phyloP scores from a whole-genome alignment of 202 grass and related monocot genomes.

The Zoysia matrella region DNA sequence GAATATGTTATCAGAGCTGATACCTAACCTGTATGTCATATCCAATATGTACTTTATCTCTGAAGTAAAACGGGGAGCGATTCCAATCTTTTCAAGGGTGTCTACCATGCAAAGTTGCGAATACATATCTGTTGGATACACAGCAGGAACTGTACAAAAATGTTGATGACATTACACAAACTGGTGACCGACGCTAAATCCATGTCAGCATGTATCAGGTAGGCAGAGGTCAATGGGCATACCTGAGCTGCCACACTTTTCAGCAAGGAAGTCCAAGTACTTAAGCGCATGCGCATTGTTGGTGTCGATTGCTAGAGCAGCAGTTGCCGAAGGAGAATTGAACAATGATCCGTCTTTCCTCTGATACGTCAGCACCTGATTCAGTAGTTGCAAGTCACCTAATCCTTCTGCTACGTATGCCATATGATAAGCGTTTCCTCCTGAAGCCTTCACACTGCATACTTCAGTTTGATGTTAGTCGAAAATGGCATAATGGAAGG shows the following conservation, averaged over 20 bases:
- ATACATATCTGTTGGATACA: slow-evolving; percentile 44
- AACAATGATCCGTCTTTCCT: too few relatives aligned
- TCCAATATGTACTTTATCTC: slow-evolving; percentile 56
- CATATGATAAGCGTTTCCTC: slow-evolving; percentile 46
- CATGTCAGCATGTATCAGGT: not conserved
- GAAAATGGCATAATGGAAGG: too few relatives aligned
- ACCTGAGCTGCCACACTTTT: not conserved
- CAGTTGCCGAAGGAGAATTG: not conserved
- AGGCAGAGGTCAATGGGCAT: not conserved
- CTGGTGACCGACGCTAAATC: too few relatives aligned
- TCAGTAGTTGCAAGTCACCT: slow-evolving; percentile 26
- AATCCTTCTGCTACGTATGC: slow-evolving; percentile 67
- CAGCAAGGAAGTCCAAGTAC: not conserved
- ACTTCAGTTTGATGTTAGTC: too few relatives aligned
- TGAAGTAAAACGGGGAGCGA: slow-evolving; percentile 34
- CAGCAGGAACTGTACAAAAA: slow-evolving; percentile 44
- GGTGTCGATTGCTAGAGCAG: slow-evolving; percentile 40
- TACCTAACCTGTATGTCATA: slow-evolving; percentile 47
- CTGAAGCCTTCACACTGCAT: not conserved
- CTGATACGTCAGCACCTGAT: slow-evolving; percentile 34
- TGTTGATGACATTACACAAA: not conserved
- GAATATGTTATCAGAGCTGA: not conserved
- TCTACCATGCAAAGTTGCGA: slow-evolving; percentile 53
- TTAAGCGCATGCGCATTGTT: slow-evolving; percentile 14
- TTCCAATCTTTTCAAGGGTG: slow-evolving; percentile 52